phyloP scores from a whole-genome alignment of 257 asterid genomes.

The Avicennia marina region DNA sequence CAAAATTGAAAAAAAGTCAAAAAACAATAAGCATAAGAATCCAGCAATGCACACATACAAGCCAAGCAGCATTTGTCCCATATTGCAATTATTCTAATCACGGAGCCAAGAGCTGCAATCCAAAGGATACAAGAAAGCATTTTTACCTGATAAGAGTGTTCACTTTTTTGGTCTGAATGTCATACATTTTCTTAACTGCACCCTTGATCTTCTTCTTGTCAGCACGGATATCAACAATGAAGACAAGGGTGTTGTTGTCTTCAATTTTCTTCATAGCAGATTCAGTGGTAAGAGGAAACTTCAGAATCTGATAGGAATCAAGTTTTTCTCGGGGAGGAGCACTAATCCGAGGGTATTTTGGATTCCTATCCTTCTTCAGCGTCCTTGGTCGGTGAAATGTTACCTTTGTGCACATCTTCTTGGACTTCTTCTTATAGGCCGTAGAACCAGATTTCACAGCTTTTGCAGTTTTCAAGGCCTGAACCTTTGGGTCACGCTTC shows the following conservation, averaged over 20 bases:
- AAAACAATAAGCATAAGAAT: background rate
- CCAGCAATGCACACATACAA: background rate
- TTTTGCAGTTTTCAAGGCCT: constrained; percentile 50
- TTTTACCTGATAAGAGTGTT: constrained; percentile 46
- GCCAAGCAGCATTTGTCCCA: too few relatives aligned
- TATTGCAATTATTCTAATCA: too few relatives aligned
- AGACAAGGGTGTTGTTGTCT: constrained; percentile 49
- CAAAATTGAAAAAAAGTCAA: background rate
- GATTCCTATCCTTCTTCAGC: constrained; percentile 41
- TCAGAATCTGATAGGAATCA: constrained; percentile 39
- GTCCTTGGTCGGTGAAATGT: constrained; percentile 48
- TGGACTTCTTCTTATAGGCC: constrained; percentile 36
- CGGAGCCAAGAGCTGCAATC: too few relatives aligned
- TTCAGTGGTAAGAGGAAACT: constrained; percentile 45
- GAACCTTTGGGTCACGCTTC: constrained; percentile 44
- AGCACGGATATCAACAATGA: constrained; percentile 46
- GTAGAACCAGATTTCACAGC: constrained; percentile 35
- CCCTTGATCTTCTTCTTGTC: constrained; percentile 48
- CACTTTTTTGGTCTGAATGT: constrained; percentile 40
- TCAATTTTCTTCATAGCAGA: constrained; percentile 57
- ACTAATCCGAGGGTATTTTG: constrained; percentile 48
- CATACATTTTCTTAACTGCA: constrained; percentile 50
- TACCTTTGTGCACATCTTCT: constrained; percentile 43
- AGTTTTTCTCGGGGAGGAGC: constrained; percentile 49
- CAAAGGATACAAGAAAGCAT: background rate